phyloP scores from a whole-genome alignment of 2,329 filamentous ascomycete species.

The Fusarium domesticum region DNA sequence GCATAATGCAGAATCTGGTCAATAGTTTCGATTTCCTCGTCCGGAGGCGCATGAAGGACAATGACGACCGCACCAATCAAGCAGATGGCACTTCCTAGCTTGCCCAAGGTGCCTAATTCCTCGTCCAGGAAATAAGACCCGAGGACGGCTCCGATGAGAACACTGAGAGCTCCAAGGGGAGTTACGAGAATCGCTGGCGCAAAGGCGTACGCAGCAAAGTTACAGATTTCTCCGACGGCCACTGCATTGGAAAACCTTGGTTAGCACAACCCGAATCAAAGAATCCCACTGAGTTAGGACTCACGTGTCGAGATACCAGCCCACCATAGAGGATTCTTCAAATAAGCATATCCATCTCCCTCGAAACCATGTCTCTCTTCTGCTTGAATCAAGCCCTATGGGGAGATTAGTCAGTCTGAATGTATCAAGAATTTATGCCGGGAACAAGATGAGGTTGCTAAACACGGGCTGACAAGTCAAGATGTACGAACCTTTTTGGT shows the following conservation, averaged over 20 bases:
- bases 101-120: slow-evolving; percentile 83
- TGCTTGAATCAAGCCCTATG: slow-evolving; percentile 89
- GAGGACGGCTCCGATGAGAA: slow-evolving; percentile 90
- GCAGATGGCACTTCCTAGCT: slow-evolving; percentile 93
- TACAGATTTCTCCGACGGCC: slow-evolving; percentile 89
- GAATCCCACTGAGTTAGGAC: slow-evolving; percentile 30
- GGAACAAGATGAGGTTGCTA: neutral
- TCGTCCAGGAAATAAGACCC: slow-evolving; percentile 94
- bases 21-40: slow-evolving; percentile 85
- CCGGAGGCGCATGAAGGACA: slow-evolving; percentile 92
- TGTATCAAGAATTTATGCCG: neutral
- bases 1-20: slow-evolving; percentile 90
- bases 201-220: slow-evolving; percentile 97
- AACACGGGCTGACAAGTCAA: slow-evolving; percentile 1
- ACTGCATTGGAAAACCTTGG: slow-evolving; percentile 51
- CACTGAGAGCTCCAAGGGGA: slow-evolving; percentile 86
- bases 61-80: slow-evolving; percentile 96
- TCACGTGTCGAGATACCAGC: slow-evolving; percentile 84
- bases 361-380: slow-evolving; percentile 92
- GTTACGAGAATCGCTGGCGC: slow-evolving; percentile 98
- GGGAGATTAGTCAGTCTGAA: slow-evolving; percentile 12
- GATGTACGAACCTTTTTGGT: slow-evolving; percentile 78
- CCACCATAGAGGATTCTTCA: slow-evolving; percentile 97
- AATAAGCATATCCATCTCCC: slow-evolving; percentile 91
- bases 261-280: slow-evolving; percentile 17